Evolutionary conservation across 768 basidiomycete genomes (phyloP).

Genomic region (Coprinellus aureogranulatus): DNA sequence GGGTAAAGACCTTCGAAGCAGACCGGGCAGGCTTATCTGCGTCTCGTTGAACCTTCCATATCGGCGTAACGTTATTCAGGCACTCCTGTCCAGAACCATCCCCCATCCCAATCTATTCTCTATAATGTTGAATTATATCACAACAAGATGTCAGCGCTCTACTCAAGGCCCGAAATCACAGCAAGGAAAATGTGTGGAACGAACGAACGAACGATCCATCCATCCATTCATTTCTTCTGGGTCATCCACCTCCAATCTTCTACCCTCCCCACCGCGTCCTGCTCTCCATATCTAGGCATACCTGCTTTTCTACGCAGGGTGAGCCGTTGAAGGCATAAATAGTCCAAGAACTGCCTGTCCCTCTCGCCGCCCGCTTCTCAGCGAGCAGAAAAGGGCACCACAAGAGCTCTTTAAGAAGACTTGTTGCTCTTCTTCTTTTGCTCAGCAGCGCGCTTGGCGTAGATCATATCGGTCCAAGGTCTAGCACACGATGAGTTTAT

Average conservation of each 20-base stretch:
- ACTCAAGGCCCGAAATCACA: not conserved
- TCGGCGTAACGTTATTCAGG: too few species aligned
- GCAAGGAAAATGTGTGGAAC: not conserved
- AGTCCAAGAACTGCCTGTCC: not conserved
- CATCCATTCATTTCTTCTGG: not conserved
- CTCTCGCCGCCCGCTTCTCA: too few species aligned
- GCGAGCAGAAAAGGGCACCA: too few species aligned
- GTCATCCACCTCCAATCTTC: not conserved
- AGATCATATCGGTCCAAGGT: conserved; percentile 83
- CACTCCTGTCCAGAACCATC: too few species aligned
- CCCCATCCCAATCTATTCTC: not conserved
- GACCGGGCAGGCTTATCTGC: too few species aligned
- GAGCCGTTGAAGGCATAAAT: not conserved
- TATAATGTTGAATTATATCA: conserved; percentile 9
- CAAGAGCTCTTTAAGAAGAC: conserved; percentile 4
- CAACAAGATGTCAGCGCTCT: not conserved
- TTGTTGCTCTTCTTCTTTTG: conserved; percentile 27
- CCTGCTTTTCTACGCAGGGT: not conserved
- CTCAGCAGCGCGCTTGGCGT: conserved; percentile 49
- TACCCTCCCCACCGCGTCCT: too few species aligned
- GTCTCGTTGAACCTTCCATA: too few species aligned
- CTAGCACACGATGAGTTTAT: conserved; percentile 26
- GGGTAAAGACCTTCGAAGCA: too few species aligned
- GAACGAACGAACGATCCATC: not conserved
- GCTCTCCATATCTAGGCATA: not conserved